Conservation (phyloP, 2,329 filamentous ascomycete genomes). For the Apiospora malaysiana region DNA sequence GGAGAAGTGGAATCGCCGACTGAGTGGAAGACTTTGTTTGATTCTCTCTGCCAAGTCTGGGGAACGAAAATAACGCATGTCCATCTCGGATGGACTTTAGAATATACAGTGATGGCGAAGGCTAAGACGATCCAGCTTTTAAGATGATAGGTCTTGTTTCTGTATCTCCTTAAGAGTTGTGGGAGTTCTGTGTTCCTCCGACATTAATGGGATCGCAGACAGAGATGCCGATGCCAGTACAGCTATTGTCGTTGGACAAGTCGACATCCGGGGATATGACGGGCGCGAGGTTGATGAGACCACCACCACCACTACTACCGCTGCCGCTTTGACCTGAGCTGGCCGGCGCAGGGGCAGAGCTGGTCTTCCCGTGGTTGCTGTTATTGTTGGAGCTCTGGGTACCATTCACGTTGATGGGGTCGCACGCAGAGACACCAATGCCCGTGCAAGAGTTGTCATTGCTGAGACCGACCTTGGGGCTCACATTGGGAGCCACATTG, state of each 20-base stretch:
- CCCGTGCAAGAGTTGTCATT: slow-evolving; percentile 31
- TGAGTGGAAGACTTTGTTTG: not conserved
- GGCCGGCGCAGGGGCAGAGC: not conserved
- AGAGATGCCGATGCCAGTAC: slow-evolving; percentile 32
- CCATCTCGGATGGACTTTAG: not conserved
- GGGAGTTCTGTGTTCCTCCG: slow-evolving; percentile 25
- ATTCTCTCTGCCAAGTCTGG: not conserved
- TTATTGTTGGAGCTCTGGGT: slow-evolving; percentile 29
- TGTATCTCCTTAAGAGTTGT: slow-evolving; percentile 30
- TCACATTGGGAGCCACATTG: slow-evolving; percentile 29
- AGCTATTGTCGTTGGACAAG: slow-evolving; percentile 31
- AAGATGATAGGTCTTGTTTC: slow-evolving; percentile 31
- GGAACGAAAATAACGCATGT: not conserved
- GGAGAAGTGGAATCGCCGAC: not conserved
- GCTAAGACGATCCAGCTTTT: slow-evolving; percentile 26
- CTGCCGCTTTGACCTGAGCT: slow-evolving; percentile 3
- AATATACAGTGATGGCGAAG: not conserved
- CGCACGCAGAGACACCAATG: slow-evolving; percentile 34
- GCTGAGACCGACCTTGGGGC: slow-evolving; percentile 24
- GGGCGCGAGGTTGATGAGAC: slow-evolving; percentile 30
- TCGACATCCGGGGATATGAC: slow-evolving; percentile 26
- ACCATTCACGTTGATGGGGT: slow-evolving; percentile 34
- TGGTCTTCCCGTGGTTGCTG: slow-evolving; percentile 11
- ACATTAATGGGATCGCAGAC: slow-evolving; percentile 36
- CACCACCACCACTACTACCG: slow-evolving; percentile 1